Percentiles rank a stretch among this genome's conserved stretches.
phyloP scores from a whole-genome alignment of 495 filamentous ascomycete genomes.

The Xylaria palmicola region DNA sequence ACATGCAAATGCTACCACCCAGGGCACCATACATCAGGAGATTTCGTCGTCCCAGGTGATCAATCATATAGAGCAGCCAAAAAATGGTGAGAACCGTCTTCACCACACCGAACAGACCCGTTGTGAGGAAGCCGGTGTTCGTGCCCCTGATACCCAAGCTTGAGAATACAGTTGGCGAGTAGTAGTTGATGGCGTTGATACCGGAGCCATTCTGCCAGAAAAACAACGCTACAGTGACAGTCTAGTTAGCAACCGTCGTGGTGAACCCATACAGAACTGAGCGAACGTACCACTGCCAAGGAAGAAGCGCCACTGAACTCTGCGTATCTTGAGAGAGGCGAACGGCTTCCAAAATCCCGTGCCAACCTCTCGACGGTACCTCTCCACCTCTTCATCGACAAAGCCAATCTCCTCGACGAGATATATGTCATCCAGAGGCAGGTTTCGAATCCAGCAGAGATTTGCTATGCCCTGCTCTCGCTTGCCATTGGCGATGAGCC shows the following conservation, averaged over 20 bases:
- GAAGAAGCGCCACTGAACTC: slow-evolving; percentile 63
- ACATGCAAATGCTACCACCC: slow-evolving; percentile 58
- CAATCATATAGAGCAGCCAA: slow-evolving; percentile 57
- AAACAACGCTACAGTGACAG: slow-evolving; percentile 35
- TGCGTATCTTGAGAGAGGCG: slow-evolving; percentile 48
- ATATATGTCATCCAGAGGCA: slow-evolving; percentile 8
- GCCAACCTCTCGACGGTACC: slow-evolving; percentile 54
- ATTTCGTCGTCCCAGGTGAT: slow-evolving; percentile 49
- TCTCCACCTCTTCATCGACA: slow-evolving; percentile 37
- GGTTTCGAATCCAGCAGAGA: slow-evolving; percentile 17
- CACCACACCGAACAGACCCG: slow-evolving; percentile 53
- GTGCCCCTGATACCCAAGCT: slow-evolving; percentile 48
- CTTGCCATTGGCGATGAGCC: slow-evolving; percentile 41
- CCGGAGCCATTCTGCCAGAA: slow-evolving; percentile 49
- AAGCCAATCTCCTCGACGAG: slow-evolving; percentile 40
- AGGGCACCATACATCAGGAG: slow-evolving; percentile 56
- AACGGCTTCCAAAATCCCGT: slow-evolving; percentile 69
- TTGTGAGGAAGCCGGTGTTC: slow-evolving; percentile 45
- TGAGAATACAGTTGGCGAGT: slow-evolving; percentile 52
- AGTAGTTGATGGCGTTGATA: slow-evolving; percentile 53
- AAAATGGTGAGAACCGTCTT: slow-evolving; percentile 56
- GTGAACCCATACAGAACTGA: background rate
- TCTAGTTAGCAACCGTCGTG: background rate
- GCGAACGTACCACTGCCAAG: slow-evolving; percentile 52
- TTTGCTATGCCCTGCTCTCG: slow-evolving; percentile 9